Evolutionary conservation across 129 eudicot species (phyloP).

Genomic region (Pulicaria dysenterica): DNA sequence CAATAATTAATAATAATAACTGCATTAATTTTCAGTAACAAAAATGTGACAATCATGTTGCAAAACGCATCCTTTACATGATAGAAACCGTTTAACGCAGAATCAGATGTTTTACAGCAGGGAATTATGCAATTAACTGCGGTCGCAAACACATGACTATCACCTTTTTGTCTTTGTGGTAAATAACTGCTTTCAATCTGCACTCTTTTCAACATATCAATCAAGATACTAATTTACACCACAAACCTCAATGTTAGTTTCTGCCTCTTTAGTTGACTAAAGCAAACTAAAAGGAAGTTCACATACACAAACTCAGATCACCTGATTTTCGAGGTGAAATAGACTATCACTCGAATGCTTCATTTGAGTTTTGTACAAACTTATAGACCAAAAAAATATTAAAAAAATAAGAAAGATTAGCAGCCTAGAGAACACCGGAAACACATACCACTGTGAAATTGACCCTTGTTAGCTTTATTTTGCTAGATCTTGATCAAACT

Average conservation of each 20-base stretch:
- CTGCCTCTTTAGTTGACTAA: constrained; percentile 20
- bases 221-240: constrained; percentile 23
- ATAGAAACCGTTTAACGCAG: background rate
- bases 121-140: background rate
- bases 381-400: constrained; percentile 3
- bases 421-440: constrained; percentile 10
- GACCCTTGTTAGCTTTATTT: constrained; percentile 29
- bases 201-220: constrained; percentile 14
- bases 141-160: constrained; percentile 10
- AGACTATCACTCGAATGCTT: constrained; percentile 24
- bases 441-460: constrained; percentile 17
- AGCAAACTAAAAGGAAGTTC: constrained; percentile 22
- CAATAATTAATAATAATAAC: too few species aligned
- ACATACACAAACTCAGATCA: constrained; percentile 18
- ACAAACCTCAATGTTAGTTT: constrained; percentile 17
- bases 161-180: constrained; percentile 5
- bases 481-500: background rate
- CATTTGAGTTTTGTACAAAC: constrained; percentile 21
- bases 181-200: constrained; percentile 26
- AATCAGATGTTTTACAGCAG: constrained; percentile 10
- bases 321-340: background rate
- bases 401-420: background rate
- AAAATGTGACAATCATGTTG: constrained; percentile 11
- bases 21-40: constrained; percentile 4
- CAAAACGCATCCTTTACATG: constrained; percentile 29